A percentile compares a stretch with the other conserved stretches of the same genome.
Evolutionary conservation across 352 stramenopile genomes (phyloP).

Genomic region (Globisporangium ultimum): DNA sequence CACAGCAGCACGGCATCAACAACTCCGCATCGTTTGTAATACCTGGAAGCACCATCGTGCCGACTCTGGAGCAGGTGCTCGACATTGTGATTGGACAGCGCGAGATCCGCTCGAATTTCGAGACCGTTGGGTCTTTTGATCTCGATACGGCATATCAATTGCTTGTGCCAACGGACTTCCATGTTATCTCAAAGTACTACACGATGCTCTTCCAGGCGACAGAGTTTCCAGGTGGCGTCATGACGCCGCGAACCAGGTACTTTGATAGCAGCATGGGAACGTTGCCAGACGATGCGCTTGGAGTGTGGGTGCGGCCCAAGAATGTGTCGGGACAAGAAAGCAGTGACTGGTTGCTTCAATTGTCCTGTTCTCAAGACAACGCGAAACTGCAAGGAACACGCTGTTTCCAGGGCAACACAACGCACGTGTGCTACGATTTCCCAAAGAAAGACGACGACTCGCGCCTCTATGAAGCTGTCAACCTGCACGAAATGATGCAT

Average conservation of each 20-base stretch:
- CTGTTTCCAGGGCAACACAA: conserved; percentile 23
- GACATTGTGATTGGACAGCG: conserved; percentile 17
- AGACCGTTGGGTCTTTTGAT: conserved; percentile 19
- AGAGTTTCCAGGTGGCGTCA: conserved; percentile 26
- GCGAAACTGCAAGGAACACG: conserved; percentile 19
- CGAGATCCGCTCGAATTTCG: conserved; percentile 23
- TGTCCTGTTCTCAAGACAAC: conserved; percentile 21
- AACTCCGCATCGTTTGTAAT: conserved; percentile 6
- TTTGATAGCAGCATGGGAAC: conserved; percentile 6
- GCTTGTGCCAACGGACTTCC: conserved; percentile 24
- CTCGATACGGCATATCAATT: conserved; percentile 27
- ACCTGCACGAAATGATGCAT: conserved; percentile 15
- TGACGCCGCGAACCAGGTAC: conserved; percentile 19
- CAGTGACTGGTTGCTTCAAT: conserved; percentile 18
- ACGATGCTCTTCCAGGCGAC: conserved; percentile 28
- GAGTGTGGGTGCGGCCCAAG: conserved; percentile 24
- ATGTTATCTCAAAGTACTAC: conserved; percentile 27
- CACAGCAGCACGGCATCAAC: neutral
- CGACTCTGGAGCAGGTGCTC: conserved; percentile 19
- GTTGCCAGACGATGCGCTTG: conserved; percentile 18
- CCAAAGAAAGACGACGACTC: conserved; percentile 15
- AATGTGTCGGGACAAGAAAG: conserved; percentile 4
- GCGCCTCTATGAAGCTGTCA: conserved; percentile 14
- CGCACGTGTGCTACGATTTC: conserved; percentile 27
- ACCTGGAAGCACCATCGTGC: conserved; percentile 14